Evolutionary conservation across 805 yeast genomes (phyloP).

Genomic region (Starmerella bombicola): DNA sequence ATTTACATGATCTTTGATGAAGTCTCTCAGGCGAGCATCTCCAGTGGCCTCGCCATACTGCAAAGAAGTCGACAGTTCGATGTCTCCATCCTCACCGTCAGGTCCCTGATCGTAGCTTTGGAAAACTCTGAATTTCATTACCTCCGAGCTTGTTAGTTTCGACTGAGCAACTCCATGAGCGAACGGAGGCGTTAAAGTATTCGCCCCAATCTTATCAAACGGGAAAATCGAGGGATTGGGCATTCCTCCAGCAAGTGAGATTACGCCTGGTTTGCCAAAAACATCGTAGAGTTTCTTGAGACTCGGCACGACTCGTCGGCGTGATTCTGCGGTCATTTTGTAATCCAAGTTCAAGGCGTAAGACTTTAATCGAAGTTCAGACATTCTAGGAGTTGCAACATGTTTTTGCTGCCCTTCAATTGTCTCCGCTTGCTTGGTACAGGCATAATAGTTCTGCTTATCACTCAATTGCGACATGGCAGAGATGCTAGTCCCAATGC

Average conservation of each 20-base stretch:
- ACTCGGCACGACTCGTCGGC: conserved; percentile 60
- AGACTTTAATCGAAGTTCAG: too few species aligned
- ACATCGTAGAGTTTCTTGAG: conserved; percentile 76
- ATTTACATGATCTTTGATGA: conserved; percentile 54
- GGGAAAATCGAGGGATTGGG: conserved; percentile 89
- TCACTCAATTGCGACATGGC: too few species aligned
- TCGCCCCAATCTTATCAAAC: conserved; percentile 62
- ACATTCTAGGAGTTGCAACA: too few species aligned
- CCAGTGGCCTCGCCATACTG: conserved; percentile 87
- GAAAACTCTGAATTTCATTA: conserved; percentile 28
- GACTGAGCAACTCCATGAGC: conserved; percentile 44
- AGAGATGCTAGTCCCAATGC: too few species aligned
- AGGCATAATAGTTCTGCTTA: too few species aligned
- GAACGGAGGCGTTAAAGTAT: conserved; percentile 60
- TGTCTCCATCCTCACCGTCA: conserved; percentile 28
- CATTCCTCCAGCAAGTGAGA: conserved; percentile 90
- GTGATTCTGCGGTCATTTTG: conserved; percentile 64
- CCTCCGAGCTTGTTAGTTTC: conserved; percentile 22
- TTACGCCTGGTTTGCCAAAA: conserved; percentile 57
- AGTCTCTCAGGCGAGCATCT: conserved; percentile 52
- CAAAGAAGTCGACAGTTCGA: conserved; percentile 70
- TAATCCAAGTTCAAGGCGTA: conserved; percentile 65
- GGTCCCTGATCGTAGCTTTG: conserved; percentile 35
- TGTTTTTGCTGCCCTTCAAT: too few species aligned
- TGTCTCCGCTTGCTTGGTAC: too few species aligned